Percentiles rank a stretch among this genome's conserved stretches.
These are phyloP conservation scores for Phanerochaete carnosa DNA, from an alignment of 768 basidiomycete genomes.

Conservation along the genomic window DNA sequence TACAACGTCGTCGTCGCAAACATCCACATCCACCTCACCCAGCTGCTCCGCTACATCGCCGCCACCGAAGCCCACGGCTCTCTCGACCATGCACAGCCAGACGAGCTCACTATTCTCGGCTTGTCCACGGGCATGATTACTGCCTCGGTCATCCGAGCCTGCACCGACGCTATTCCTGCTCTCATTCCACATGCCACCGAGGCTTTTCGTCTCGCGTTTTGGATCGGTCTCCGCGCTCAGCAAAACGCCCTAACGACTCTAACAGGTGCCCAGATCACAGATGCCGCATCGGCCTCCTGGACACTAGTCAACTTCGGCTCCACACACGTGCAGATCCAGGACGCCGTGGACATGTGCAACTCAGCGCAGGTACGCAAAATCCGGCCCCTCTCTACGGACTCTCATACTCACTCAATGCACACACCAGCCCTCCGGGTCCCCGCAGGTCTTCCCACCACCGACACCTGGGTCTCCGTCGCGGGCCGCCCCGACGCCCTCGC, in stretches of 20 bases:
- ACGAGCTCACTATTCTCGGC: constrained; percentile 6
- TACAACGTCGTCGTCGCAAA: constrained; percentile 12
- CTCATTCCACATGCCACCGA: constrained; percentile 12
- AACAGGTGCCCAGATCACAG: background rate
- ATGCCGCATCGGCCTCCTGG: constrained; percentile 3
- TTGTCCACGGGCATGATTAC: constrained; percentile 19
- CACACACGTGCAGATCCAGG: constrained; percentile 3
- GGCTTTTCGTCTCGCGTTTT: constrained; percentile 14
- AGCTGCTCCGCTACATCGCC: constrained; percentile 15
- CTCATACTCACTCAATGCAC: background rate
- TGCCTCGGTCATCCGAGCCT: constrained; percentile 14
- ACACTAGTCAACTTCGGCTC: constrained; percentile 16
- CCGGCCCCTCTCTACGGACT: background rate
- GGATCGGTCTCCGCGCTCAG: constrained; percentile 16
- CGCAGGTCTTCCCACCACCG: constrained; percentile 12
- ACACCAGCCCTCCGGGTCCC: constrained; percentile 3
- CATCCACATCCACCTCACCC: constrained; percentile 13
- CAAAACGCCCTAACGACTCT: background rate
- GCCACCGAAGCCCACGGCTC: too few relatives aligned
- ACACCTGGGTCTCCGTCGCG: constrained; percentile 15
- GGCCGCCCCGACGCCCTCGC: constrained; percentile 11
- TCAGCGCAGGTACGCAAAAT: constrained; percentile 6
- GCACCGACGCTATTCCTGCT: constrained; percentile 3
- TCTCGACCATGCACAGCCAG: background rate
- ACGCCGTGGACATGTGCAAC: constrained; percentile 10